Conservation (phyloP, 129 eudicot genomes). For the Lactuca saligna region DNA sequence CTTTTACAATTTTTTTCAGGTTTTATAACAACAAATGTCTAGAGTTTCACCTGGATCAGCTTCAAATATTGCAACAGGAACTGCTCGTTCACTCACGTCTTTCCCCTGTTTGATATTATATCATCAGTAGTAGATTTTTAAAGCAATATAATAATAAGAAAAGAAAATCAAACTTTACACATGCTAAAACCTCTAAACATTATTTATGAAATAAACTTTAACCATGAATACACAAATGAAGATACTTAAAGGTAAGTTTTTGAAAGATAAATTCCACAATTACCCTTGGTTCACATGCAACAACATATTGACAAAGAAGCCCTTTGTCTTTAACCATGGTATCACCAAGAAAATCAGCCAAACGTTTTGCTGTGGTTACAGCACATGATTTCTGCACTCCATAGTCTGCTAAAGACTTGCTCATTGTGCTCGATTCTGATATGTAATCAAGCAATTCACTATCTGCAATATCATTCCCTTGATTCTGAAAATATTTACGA, state of each 20-base stretch:
- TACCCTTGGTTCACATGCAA: conserved; percentile 99
- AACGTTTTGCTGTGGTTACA: conserved; percentile 92
- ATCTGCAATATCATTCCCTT: conserved; percentile 94
- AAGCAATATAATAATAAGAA: not conserved
- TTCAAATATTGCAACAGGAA: conserved; percentile 99
- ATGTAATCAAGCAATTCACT: conserved; percentile 91
- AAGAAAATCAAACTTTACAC: not conserved
- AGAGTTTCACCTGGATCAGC: conserved; percentile 71
- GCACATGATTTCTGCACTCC: conserved; percentile 98
- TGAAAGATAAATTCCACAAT: conserved; percentile 11
- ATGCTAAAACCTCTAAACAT: too few relatives aligned
- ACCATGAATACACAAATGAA: not conserved
- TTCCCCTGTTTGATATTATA: conserved; percentile 63
- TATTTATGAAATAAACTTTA: too few relatives aligned
- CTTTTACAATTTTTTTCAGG: not conserved
- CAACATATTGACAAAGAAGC: conserved; percentile 84
- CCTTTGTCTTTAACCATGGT: conserved; percentile 99
- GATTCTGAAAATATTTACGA: conserved; percentile 57
- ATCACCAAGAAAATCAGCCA: conserved; percentile 97
- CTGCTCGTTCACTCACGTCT: conserved; percentile 96
- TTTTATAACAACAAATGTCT: conserved; percentile 2
- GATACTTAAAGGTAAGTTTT: not conserved
- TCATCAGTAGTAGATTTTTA: conserved; percentile 17
- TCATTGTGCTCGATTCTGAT: conserved; percentile 99
- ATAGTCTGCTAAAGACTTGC: conserved; percentile 96